A percentile compares a stretch with the other conserved stretches of the same genome.
phyloP scores from a whole-genome alignment of 2,329 filamentous ascomycete species.

The Fusarium nurragi region DNA sequence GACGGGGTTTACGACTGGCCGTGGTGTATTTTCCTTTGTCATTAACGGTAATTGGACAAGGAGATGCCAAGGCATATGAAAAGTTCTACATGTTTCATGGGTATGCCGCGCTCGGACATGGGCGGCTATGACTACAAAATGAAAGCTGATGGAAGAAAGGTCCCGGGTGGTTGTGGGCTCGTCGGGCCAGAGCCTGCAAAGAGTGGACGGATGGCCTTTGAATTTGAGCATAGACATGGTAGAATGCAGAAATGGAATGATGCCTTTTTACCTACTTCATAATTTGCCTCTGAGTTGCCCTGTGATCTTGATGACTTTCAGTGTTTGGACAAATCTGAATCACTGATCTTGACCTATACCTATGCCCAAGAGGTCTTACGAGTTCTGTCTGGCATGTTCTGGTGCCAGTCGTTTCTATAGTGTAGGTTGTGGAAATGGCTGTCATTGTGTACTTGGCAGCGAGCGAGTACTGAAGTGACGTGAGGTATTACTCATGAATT shows the following conservation, averaged over 20 bases:
- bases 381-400: no score
- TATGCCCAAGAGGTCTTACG: no score
- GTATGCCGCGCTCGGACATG: slow-evolving; percentile 37
- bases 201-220: slow-evolving; percentile 43
- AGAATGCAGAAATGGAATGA: slow-evolving; percentile 50
- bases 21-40: slow-evolving; percentile 41
- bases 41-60: slow-evolving; percentile 48
- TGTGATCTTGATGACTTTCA: background rate
- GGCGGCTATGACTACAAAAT: slow-evolving; percentile 44
- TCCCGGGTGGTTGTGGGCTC: slow-evolving; percentile 36
- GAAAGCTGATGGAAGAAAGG: slow-evolving; percentile 40
- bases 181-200: slow-evolving; percentile 38
- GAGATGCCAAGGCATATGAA: slow-evolving; percentile 49
- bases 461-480: no score
- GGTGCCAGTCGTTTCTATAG: no score
- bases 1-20: slow-evolving; percentile 32
- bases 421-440: no score
- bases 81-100: slow-evolving; percentile 50
- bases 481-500: no score
- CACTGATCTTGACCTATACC: no score
- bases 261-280: slow-evolving; percentile 39
- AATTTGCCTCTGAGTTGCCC: background rate
- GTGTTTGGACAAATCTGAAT: no score
- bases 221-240: slow-evolving; percentile 52
- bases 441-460: no score